Base-by-base conservation (phyloP, 148 eudicot species). In the Mesembryanthemum crystallinum region DNA sequence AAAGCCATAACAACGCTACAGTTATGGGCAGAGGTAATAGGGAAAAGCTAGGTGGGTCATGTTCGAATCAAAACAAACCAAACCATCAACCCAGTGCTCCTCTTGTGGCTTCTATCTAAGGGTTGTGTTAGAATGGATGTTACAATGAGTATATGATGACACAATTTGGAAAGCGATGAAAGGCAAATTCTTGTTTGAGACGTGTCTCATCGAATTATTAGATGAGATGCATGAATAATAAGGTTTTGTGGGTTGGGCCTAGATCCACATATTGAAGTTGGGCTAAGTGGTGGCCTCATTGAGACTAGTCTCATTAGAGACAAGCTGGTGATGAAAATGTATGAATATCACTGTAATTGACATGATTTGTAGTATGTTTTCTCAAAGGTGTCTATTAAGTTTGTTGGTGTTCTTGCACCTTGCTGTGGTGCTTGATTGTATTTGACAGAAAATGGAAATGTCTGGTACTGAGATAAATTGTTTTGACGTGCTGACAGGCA, bases 401-500 rank as follows among this genome's bases (percentile, higher is more conserved):
- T 8, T 52, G n/a, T 10, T 52, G 57, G 57, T 54, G 13, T 21
- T 52, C 27, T 33, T 42, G 2, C 15, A 43, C 32, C 65, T 33
- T 43, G n/a, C 8, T 29, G 4, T 71, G 27, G 10, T 4, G 20
- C 4, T 43, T 52, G 61, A 25, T 29, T 29, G 25, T 65, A 30
- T 33, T 52, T n/a, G 27, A 66, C 21, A 69, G 20, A 20, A 64
- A 1, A 28, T 20, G 42, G 32, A 54, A 45, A 33, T 11, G 39
- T 24, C 3, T n/a, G 23, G 1, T 8, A 24, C 58, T 77, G 51
- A 59, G 14, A 28, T 39, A 54, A 8, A 5, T 13, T 72, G 11
- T 35, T 59, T 59, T 49, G 28, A 49, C 58, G 47, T 73, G 62
- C 13, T 61, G 33, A 77, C 90, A 94, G 98, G 97, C 97, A 25